Conservation (phyloP, 2,329 filamentous ascomycete genomes). For the Scleromitrula shiraiana region DNA sequence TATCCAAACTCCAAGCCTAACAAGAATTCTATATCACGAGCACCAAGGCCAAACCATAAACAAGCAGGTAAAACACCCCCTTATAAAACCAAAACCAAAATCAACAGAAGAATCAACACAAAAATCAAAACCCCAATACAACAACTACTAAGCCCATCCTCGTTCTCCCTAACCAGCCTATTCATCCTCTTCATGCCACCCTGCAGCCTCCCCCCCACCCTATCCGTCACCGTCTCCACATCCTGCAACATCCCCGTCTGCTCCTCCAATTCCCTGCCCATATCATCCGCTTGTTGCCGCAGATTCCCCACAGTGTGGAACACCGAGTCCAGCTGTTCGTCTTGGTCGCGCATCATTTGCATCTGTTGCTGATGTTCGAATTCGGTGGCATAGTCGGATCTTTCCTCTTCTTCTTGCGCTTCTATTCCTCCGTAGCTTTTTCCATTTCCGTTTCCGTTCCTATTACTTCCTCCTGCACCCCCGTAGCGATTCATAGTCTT, state of each 20-base stretch:
- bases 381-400: slow-evolving; percentile 51
- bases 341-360: slow-evolving; percentile 90
- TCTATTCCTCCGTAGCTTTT: slow-evolving; percentile 31
- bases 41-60: too few species aligned
- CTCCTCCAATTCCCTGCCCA: slow-evolving; percentile 94
- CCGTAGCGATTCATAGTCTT: slow-evolving; percentile 41
- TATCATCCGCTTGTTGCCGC: slow-evolving; percentile 82
- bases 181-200: slow-evolving; percentile 81
- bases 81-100: slow-evolving; percentile 65
- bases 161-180: slow-evolving; percentile 78
- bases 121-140: slow-evolving; percentile 86
- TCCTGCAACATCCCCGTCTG: slow-evolving; percentile 83
- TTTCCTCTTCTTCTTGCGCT: slow-evolving; percentile 29
- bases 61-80: too few species aligned
- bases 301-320: slow-evolving; percentile 90
- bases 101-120: slow-evolving; percentile 76
- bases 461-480: too few species aligned
- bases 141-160: slow-evolving; percentile 81
- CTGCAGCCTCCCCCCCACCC: slow-evolving; percentile 78
- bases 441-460: slow-evolving; percentile 11
- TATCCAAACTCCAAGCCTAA: too few species aligned
- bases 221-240: slow-evolving; percentile 75
- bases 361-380: slow-evolving; percentile 89
- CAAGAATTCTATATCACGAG: too few species aligned
- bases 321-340: slow-evolving; percentile 84